Evolutionary conservation across 495 filamentous ascomycete genomes (phyloP).

Genomic region (Filosporella fistucella): DNA sequence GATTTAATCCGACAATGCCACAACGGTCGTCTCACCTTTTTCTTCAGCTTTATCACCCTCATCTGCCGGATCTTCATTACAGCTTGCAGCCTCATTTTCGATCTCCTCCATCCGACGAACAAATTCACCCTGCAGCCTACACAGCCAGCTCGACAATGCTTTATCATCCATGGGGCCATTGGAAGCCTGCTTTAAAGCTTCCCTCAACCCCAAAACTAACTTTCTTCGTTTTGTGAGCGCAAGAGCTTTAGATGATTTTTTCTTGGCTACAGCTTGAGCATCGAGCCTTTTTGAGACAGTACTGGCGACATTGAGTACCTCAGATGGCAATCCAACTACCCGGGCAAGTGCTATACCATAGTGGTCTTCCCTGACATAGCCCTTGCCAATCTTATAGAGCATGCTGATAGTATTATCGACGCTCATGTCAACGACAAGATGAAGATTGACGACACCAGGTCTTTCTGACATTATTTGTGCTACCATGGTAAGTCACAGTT

Average conservation of each 20-base stretch:
- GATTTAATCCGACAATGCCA: too few species aligned
- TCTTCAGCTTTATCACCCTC: conserved; percentile 1
- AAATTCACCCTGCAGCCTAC: conserved; percentile 73
- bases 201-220: conserved; percentile 67
- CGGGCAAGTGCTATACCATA: conserved; percentile 78
- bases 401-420: conserved; percentile 62
- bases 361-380: conserved; percentile 63
- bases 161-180: conserved; percentile 64
- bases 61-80: conserved; percentile 9
- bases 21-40: too few species aligned
- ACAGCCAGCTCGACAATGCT: conserved; percentile 59
- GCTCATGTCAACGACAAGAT: conserved; percentile 68
- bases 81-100: conserved; percentile 17
- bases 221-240: conserved; percentile 59
- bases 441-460: conserved; percentile 72
- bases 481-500: conserved; percentile 17
- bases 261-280: conserved; percentile 41
- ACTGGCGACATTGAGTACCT: conserved; percentile 63
- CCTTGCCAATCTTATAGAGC: conserved; percentile 75
- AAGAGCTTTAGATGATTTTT: conserved; percentile 51
- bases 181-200: conserved; percentile 67
- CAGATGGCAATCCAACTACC: conserved; percentile 65
- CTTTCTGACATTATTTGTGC: conserved; percentile 69
- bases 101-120: conserved; percentile 64
- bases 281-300: conserved; percentile 58